Evolutionary conservation across 352 stramenopile species (phyloP).

Genomic region (Phytophthora cactorum): DNA sequence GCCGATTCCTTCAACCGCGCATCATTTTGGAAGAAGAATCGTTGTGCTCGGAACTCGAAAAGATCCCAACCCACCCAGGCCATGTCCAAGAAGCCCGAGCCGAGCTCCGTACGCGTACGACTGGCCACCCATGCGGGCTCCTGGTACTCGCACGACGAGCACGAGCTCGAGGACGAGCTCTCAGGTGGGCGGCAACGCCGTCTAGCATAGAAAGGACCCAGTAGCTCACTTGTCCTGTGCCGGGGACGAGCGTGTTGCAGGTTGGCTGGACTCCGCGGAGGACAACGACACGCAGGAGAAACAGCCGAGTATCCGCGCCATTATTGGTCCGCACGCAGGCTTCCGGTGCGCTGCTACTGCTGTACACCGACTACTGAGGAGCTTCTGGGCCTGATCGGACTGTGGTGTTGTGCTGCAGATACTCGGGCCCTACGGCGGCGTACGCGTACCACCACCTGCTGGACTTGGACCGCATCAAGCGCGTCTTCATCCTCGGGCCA

Average conservation of each 20-base stretch:
- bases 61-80: conserved; percentile 14
- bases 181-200: conserved; percentile 33
- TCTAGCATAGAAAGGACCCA: conserved; percentile 7
- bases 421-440: conserved; percentile 94
- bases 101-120: conserved; percentile 52
- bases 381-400: background rate
- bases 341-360: conserved; percentile 49
- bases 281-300: conserved; percentile 44
- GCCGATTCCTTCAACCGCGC: conserved; percentile 1
- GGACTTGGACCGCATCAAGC: conserved; percentile 69
- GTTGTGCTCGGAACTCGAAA: background rate
- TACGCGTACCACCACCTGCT: conserved; percentile 93
- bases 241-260: conserved; percentile 34
- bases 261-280: conserved; percentile 57
- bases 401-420: conserved; percentile 51
- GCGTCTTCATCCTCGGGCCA: conserved; percentile 94
- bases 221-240: conserved; percentile 11
- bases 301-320: conserved; percentile 58
- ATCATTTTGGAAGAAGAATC: conserved; percentile 15
- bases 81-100: conserved; percentile 48
- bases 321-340: conserved; percentile 90
- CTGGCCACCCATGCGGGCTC: conserved; percentile 81
- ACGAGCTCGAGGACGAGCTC: conserved; percentile 68
- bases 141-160: conserved; percentile 81
- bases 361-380: background rate